Conservation (phyloP, 345 rosid genomes). For the Gossypium sturtianum region DNA sequence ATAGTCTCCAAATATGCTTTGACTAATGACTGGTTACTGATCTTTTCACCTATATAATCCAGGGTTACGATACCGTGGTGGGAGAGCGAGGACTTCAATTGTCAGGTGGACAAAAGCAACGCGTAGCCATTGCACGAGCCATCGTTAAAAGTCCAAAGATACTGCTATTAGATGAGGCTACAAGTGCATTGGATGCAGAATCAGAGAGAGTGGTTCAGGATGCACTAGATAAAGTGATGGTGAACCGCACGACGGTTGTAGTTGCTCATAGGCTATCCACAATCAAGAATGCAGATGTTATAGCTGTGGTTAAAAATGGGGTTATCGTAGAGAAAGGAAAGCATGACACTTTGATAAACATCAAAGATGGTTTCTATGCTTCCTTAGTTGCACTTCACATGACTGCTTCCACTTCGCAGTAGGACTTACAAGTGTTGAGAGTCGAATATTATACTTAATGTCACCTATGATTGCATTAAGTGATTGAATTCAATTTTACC, state of each 20-base stretch:
- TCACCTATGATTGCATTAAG: neutral
- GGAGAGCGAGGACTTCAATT: constrained; percentile 55
- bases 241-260: constrained; percentile 39
- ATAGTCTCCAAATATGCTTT: neutral
- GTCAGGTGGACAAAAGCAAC: constrained; percentile 58
- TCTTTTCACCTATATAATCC: neutral
- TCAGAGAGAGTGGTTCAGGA: constrained; percentile 50
- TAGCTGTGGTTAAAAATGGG: constrained; percentile 53
- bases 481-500: no score
- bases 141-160: constrained; percentile 47
- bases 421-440: neutral
- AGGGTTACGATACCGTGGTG: constrained; percentile 56
- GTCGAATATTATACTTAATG: neutral
- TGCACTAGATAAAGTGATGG: constrained; percentile 45
- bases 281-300: constrained; percentile 51
- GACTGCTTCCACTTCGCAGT: constrained; percentile 23
- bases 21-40: neutral
- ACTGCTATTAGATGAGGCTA: constrained; percentile 51
- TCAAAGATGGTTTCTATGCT: constrained; percentile 34
- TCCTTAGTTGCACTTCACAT: constrained; percentile 44
- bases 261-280: constrained; percentile 58
- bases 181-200: constrained; percentile 57
- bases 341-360: constrained; percentile 42
- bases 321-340: constrained; percentile 51
- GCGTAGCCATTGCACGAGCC: constrained; percentile 57